Evolutionary conservation across 305 asterid species (phyloP).

Genomic region (Fraxinus paxiana): DNA sequence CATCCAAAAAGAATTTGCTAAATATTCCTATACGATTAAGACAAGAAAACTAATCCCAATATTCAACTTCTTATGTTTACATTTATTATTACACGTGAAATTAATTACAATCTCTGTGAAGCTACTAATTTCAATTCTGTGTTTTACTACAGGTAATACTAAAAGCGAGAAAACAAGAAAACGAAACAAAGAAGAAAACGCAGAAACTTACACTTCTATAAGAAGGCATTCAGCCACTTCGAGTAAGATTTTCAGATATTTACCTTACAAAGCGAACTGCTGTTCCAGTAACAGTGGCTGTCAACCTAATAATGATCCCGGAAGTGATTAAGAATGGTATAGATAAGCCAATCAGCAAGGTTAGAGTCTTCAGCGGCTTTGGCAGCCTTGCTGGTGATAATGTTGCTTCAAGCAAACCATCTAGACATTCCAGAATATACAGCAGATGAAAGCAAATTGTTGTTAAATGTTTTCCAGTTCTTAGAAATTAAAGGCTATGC

Average conservation of each 20-base stretch:
- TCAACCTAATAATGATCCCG: constrained; percentile 65
- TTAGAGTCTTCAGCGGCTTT: constrained; percentile 75
- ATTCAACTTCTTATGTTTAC: not conserved
- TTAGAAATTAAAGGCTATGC: not conserved
- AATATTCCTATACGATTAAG: not conserved
- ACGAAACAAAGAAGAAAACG: not conserved
- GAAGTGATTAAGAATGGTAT: constrained; percentile 72
- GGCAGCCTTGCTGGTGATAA: constrained; percentile 82
- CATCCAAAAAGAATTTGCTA: not conserved
- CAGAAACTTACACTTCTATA: not conserved
- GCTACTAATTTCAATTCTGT: not conserved
- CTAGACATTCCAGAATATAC: constrained; percentile 43
- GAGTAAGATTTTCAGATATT: not conserved
- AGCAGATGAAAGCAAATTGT: constrained; percentile 22
- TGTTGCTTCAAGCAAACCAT: constrained; percentile 98
- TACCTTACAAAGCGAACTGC: constrained; percentile 77
- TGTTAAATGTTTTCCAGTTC: constrained; percentile 5
- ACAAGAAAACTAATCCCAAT: not conserved
- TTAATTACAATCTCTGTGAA: not conserved
- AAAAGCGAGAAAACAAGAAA: not conserved
- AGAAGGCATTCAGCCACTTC: not conserved
- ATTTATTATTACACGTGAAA: not conserved
- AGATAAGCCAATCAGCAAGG: constrained; percentile 65
- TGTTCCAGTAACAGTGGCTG: constrained; percentile 59
- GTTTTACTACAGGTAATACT: not conserved